Evolutionary conservation across 257 asterid species (phyloP).

Genomic region (Misopates orontium): DNA sequence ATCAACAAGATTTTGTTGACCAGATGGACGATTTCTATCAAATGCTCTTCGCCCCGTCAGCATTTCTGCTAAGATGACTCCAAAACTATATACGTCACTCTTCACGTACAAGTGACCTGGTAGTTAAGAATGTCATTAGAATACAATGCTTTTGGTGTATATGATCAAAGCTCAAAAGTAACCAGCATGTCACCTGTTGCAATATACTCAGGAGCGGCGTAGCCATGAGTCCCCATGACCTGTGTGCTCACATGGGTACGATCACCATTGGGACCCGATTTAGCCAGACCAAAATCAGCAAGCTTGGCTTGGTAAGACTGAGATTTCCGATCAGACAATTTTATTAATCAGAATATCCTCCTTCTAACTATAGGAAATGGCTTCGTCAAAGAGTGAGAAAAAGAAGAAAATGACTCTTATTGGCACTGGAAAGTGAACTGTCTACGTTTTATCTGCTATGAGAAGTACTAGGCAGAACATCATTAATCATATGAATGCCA

Average conservation of each 20-base stretch:
- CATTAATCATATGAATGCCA: too few species aligned
- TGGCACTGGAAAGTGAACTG: too few species aligned
- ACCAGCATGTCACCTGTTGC: slow-evolving; percentile 30
- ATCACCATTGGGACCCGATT: slow-evolving; percentile 28
- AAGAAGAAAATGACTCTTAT: too few species aligned
- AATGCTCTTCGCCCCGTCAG: slow-evolving; percentile 34
- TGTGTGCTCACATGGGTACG: slow-evolving; percentile 32
- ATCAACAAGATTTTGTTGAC: slow-evolving; percentile 11
- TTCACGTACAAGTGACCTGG: slow-evolving; percentile 41
- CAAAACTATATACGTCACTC: slow-evolving; percentile 45
- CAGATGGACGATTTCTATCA: slow-evolving; percentile 21
- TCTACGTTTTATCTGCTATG: too few species aligned
- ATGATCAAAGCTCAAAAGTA: background rate
- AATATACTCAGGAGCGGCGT: slow-evolving; percentile 40
- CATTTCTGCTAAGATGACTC: slow-evolving; percentile 40
- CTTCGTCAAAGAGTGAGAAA: too few species aligned
- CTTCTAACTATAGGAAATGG: too few species aligned
- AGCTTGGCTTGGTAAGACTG: slow-evolving; percentile 41
- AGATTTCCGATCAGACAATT: slow-evolving; percentile 2
- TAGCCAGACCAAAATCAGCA: slow-evolving; percentile 43
- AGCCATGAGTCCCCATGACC: slow-evolving; percentile 39
- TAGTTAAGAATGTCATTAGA: slow-evolving; percentile 20
- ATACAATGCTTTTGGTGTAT: background rate
- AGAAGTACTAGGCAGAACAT: too few species aligned
- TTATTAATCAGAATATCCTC: background rate